Conservation (phyloP, 202 grass and related monocot genomes). For the Musa balbisiana region DNA sequence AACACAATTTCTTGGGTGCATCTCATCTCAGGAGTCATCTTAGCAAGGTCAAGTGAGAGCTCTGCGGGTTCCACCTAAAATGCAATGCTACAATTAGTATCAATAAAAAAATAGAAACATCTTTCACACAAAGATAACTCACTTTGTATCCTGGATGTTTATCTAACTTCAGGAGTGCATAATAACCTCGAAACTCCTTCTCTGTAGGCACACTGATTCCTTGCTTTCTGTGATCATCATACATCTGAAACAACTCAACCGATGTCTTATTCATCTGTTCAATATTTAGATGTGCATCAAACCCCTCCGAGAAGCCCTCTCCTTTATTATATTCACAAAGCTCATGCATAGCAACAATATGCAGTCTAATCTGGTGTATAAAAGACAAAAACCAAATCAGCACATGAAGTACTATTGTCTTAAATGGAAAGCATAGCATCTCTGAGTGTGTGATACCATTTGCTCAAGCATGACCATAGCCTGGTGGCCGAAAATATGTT, state of each 20-base stretch:
- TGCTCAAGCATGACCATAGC: conserved; percentile 94
- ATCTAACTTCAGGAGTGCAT: conserved; percentile 94
- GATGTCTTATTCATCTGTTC: conserved; percentile 99
- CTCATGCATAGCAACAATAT: conserved; percentile 91
- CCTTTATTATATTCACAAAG: conserved; percentile 87
- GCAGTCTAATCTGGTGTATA: conserved; percentile 74
- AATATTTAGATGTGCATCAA: conserved; percentile 96
- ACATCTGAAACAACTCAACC: conserved; percentile 97
- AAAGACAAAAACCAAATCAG: conserved; percentile 24
- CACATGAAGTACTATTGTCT: not conserved
- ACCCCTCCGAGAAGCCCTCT: conserved; percentile 91
- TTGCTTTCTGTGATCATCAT: conserved; percentile 80
- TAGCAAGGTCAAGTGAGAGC: conserved; percentile 85
- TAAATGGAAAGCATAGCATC: conserved; percentile 5
- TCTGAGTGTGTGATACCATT: conserved; percentile 58
- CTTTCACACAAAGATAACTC: conserved; percentile 4
- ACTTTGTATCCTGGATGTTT: conserved; percentile 98
- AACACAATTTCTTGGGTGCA: conserved; percentile 63
- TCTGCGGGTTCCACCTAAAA: conserved; percentile 83
- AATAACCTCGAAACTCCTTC: conserved; percentile 92
- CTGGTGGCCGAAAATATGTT: conserved; percentile 78
- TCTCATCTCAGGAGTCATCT: conserved; percentile 86
- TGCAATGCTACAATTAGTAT: conserved; percentile 10
- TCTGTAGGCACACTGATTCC: conserved; percentile 62
- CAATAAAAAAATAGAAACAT: not conserved